Conservation (phyloP, 169 alveolate genomes). For the Eimeria maxima region DNA sequence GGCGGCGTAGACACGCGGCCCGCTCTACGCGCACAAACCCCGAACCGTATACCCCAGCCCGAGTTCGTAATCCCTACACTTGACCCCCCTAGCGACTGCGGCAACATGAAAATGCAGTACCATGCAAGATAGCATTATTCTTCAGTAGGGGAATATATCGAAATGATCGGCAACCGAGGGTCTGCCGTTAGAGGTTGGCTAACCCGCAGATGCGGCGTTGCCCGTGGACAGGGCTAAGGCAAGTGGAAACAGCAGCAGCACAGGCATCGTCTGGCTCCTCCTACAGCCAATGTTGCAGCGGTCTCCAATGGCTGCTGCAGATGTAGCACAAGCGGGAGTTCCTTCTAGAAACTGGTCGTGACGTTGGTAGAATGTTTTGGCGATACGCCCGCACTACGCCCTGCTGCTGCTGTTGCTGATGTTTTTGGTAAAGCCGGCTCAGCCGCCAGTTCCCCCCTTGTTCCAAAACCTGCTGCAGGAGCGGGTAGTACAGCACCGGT, state of each 20-base stretch:
- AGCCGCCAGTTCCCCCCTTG: not conserved
- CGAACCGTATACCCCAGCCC: conserved; percentile 15
- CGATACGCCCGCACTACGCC: not conserved
- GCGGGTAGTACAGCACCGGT: not conserved
- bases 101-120: not conserved
- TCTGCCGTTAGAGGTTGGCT: not conserved
- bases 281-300: conserved; percentile 10
- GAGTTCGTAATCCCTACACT: not conserved
- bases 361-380: not conserved
- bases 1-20: conserved; percentile 60
- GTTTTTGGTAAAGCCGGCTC: not conserved
- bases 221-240: conserved; percentile 18
- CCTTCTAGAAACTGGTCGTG: not conserved
- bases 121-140: not conserved
- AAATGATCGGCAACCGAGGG: not conserved
- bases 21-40: conserved; percentile 13
- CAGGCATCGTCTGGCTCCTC: conserved; percentile 49
- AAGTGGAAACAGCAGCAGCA: conserved; percentile 43
- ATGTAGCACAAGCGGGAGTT: not conserved
- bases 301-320: conserved; percentile 22
- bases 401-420: conserved; percentile 21
- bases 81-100: not conserved
- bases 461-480: conserved; percentile 26
- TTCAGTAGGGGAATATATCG: not conserved
- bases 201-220: conserved; percentile 10